A percentile compares a stretch with the other conserved stretches of the same genome.
phyloP scores from a whole-genome alignment of 345 rosid species.

The Syzygium aqueum region DNA sequence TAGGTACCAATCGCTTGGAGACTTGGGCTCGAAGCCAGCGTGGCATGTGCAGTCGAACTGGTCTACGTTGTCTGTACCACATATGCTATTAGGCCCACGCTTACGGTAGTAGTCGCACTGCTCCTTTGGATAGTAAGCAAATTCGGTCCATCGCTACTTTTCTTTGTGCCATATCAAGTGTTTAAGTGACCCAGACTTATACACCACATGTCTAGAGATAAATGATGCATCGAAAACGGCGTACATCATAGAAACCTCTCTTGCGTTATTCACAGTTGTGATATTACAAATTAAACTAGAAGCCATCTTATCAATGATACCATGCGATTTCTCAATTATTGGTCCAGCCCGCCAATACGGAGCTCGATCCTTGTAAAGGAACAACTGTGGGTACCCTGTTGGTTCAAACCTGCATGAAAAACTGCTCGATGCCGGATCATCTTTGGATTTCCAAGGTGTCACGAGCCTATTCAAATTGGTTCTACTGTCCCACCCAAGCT shows the following conservation, averaged over 20 bases:
- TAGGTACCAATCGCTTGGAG: constrained; percentile 23
- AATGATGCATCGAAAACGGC: not conserved
- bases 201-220: constrained; percentile 30
- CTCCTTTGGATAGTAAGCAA: constrained; percentile 40
- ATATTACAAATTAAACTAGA: constrained; percentile 14
- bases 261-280: constrained; percentile 9
- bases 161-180: constrained; percentile 33
- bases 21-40: constrained; percentile 55
- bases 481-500: constrained; percentile 35
- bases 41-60: constrained; percentile 37
- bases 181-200: constrained; percentile 32
- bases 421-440: constrained; percentile 45
- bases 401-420: constrained; percentile 26
- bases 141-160: constrained; percentile 28
- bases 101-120: constrained; percentile 43
- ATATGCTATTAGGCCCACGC: constrained; percentile 42
- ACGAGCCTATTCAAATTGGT: constrained; percentile 22
- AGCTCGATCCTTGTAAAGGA: constrained; percentile 23
- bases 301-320: not conserved
- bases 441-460: constrained; percentile 40
- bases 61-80: constrained; percentile 18
- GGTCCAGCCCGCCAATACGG: constrained; percentile 45
- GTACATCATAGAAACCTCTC: constrained; percentile 26
- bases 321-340: constrained; percentile 55
- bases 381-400: constrained; percentile 37